A percentile compares a stretch with the other conserved stretches of the same genome.
These are phyloP conservation scores for Botrytis pseudocinerea DNA, from an alignment of 2,329 filamentous ascomycete species.

Conservation along the genomic window DNA sequence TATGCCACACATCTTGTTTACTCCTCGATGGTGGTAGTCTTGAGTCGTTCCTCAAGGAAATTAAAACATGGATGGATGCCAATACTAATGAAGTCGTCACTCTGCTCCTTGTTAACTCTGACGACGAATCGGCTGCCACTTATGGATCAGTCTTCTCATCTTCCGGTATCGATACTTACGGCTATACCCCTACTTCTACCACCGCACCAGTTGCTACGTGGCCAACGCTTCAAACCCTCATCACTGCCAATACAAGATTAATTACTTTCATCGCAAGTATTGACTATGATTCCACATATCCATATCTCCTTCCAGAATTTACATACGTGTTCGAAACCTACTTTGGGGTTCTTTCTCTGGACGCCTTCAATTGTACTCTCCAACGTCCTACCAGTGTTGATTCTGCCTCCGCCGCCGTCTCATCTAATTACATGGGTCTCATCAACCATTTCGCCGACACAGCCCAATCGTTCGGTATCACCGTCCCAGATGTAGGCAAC, in stretches of 20 bases:
- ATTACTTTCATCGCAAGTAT: constrained; percentile 68
- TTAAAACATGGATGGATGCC: constrained; percentile 61
- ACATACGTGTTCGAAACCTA: constrained; percentile 70
- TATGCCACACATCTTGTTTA: constrained; percentile 61
- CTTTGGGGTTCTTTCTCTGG: constrained; percentile 62
- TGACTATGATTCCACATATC: constrained; percentile 45
- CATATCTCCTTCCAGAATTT: constrained; percentile 66
- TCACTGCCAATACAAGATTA: constrained; percentile 62
- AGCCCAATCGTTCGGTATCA: constrained; percentile 53
- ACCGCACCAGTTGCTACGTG: constrained; percentile 53
- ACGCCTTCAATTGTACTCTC: constrained; percentile 71
- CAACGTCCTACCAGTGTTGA: constrained; percentile 60
- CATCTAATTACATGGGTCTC: constrained; percentile 63
- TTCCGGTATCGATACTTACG: constrained; percentile 61
- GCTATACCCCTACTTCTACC: constrained; percentile 55
- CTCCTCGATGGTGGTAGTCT: constrained; percentile 61
- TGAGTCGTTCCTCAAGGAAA: constrained; percentile 52
- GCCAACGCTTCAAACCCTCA: constrained; percentile 72
- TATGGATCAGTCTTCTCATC: constrained; percentile 48
- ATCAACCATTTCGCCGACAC: constrained; percentile 81
- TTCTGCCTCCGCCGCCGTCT: constrained; percentile 53
- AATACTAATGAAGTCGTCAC: constrained; percentile 63
- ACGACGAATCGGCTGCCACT: constrained; percentile 54
- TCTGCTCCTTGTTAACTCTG: constrained; percentile 62
- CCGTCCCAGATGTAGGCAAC: constrained; percentile 60